Evolutionary conservation across 495 filamentous ascomycete genomes (phyloP), one percentile per base, ranked within the genome.

Genomic region (Aspergillus taichungensis): DNA sequence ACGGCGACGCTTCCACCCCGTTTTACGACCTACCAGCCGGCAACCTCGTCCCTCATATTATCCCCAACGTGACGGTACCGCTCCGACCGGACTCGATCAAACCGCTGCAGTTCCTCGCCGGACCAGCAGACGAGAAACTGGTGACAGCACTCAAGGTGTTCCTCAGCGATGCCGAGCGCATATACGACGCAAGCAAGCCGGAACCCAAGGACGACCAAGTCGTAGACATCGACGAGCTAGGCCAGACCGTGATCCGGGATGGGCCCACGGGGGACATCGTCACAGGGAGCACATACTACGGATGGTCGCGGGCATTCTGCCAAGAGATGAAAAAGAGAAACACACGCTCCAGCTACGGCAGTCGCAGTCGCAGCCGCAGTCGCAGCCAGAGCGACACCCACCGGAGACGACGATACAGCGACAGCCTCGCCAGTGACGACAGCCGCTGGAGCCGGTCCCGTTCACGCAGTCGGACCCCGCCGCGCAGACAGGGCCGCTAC

Each of bases 21-120:
- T 94, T 79, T 69, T 91, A 89, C 62, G 88, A 94, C 46, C 72
- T 94, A 1, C 89, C 88, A 0, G 88, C 87, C 12, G 88, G 80
- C 4, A 92, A 89, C 53, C 74, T 88, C 59, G 72, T 92, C 32
- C 85, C 83, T 2, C 81, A 83, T 40, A 80, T 95, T 29, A 76
- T 83, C 31, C 85, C 85, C 14, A 85, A 89, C 57, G 85, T 83
- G 6, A 78, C 77, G 8, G 66, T 72, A 29, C 79, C 88, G 7
- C 83, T 95, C 57, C 84, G 83, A 34, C 73, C 84, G 0, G 69
- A 79, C 6, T 72, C 77, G 46, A 77, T 91, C 51, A 86, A 82
- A 52, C 85, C 89, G 1, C 66, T 94, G 28, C 81, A 86, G 36
- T 78, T 92, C 28, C 59, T 73, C 11, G 68, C 80, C n/a, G 84